A percentile compares a stretch with the other conserved stretches of the same genome.
Conservation (phyloP, 2,329 filamentous ascomycete species). For the Calcarisporium arbuscula region DNA sequence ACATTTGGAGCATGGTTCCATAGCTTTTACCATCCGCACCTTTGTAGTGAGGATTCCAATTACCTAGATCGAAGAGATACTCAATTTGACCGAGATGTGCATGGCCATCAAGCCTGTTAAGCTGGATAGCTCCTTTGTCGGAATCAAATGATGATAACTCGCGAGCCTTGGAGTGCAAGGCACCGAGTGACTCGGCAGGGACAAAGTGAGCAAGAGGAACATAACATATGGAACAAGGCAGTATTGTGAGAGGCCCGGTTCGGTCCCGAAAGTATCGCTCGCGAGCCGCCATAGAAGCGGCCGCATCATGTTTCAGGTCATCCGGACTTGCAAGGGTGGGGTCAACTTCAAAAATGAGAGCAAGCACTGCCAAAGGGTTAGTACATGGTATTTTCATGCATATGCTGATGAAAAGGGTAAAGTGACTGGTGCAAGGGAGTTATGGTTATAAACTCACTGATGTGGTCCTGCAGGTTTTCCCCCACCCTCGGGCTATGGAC, state of each 20-base stretch:
- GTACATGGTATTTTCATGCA: conserved; percentile 2
- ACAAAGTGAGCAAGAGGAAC: conserved; percentile 32
- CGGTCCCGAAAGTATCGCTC: conserved; percentile 23
- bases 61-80: conserved; percentile 42
- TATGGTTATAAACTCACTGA: conserved; percentile 17
- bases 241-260: conserved; percentile 29
- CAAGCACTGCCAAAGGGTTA: conserved; percentile 26
- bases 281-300: conserved; percentile 22
- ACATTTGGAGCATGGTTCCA: conserved; percentile 40
- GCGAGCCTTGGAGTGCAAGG: conserved; percentile 14
- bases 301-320: conserved; percentile 26
- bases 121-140: conserved; percentile 21
- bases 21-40: conserved; percentile 33
- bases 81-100: conserved; percentile 38
- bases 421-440: not conserved
- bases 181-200: conserved; percentile 14
- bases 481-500: conserved; percentile 39
- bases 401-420: conserved; percentile 2
- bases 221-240: conserved; percentile 36
- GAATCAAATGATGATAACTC: conserved; percentile 12
- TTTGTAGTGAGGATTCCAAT: conserved; percentile 34
- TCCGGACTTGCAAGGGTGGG: conserved; percentile 32
- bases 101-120: conserved; percentile 23
- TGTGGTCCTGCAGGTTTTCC: conserved; percentile 43
- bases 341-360: conserved; percentile 39